Percentiles rank a stretch among this genome's conserved stretches.
These are phyloP conservation scores for Dipodascus geniculatus DNA, from an alignment of 805 yeast species.

Conservation along the genomic window DNA sequence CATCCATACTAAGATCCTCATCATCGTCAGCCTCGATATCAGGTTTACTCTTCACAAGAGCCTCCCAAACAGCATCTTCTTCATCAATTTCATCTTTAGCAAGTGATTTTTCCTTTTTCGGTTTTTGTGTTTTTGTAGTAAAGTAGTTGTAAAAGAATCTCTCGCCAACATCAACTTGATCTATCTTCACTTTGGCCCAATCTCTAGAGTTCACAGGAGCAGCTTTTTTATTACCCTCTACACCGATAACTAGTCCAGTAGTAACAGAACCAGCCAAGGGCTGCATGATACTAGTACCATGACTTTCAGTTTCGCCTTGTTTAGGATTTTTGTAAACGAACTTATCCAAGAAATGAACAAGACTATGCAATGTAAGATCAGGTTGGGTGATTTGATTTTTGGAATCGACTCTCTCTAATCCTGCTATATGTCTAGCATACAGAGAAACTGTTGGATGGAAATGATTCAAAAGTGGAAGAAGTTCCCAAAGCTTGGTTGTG, in stretches of 20 bases:
- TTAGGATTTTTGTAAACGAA: slow-evolving; percentile 92
- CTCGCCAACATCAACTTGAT: slow-evolving; percentile 75
- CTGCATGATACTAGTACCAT: slow-evolving; percentile 94
- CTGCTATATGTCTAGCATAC: slow-evolving; percentile 51
- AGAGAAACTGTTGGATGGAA: slow-evolving; percentile 86
- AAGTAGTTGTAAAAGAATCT: slow-evolving; percentile 81
- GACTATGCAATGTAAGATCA: slow-evolving; percentile 77
- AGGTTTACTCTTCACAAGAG: slow-evolving; percentile 62
- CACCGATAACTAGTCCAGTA: slow-evolving; percentile 24
- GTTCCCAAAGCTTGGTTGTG: slow-evolving; percentile 77
- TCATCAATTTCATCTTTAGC: slow-evolving; percentile 27
- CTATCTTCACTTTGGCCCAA: slow-evolving; percentile 54
- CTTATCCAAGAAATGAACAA: slow-evolving; percentile 85
- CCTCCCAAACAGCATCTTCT: slow-evolving; percentile 74
- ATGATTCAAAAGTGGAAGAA: slow-evolving; percentile 59
- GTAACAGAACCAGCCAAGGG: slow-evolving; percentile 72
- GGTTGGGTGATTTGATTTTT: slow-evolving; percentile 50
- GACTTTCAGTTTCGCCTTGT: slow-evolving; percentile 47
- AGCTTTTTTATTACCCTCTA: slow-evolving; percentile 19
- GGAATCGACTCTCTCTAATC: slow-evolving; percentile 27
- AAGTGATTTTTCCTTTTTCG: slow-evolving; percentile 23
- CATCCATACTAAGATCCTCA: slow-evolving; percentile 23
- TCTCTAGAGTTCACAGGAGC: slow-evolving; percentile 74
- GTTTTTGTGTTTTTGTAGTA: slow-evolving; percentile 36
- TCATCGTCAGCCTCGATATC: slow-evolving; percentile 52